Base-by-base conservation (phyloP, 176 grass and related monocot genomes). In the Ananas comosus region DNA sequence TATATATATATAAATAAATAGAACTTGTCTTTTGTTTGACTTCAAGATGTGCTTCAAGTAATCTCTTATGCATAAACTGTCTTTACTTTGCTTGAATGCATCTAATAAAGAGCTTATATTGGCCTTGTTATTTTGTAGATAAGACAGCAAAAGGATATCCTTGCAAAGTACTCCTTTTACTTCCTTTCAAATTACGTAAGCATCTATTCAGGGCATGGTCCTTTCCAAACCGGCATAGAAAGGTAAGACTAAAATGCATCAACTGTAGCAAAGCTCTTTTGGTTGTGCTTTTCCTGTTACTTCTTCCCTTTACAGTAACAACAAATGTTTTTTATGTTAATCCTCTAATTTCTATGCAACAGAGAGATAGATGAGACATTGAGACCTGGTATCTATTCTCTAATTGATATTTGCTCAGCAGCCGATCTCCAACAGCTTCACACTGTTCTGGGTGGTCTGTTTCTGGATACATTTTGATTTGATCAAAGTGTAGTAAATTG, bases 361-460 rank as follows among this genome's bases (percentile, higher is more conserved):
- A 97, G 89, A 72, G 89, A 92, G 74, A 86, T 92, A 65, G 93
- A 97, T 10, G 89, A 97, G 71, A 76, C 84, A 22, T 61, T 97
- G 79, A 80, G 86, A 83, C 93, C 93, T 79, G 89, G 93, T 67
- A 82, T 97, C 42, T 97, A 92, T 71, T 91, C 86, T 16, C 74
- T 97, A 69, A 93, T 93, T 70, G 94, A 97, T 90, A 88, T 90
- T 70, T 97, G 94, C 29, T 80, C 81, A 64, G 79, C 88, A 87
- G 83, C 75, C 67, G 86, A 97, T 83, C 74, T 97, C 67, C 94
- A 90, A 88, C 86, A 85, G 71, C 94, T 97, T 77, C 94, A 97
- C 71, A 93, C 89, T 51, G 74, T 87, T 79, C 82, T 97, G 68
- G 87, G 89, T 75, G 94, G 94, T 97, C 9, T n/a, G 82, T 90